phyloP scores from a whole-genome alignment of 2,329 filamentous ascomycete species.

The Fusarium miscanthi region DNA sequence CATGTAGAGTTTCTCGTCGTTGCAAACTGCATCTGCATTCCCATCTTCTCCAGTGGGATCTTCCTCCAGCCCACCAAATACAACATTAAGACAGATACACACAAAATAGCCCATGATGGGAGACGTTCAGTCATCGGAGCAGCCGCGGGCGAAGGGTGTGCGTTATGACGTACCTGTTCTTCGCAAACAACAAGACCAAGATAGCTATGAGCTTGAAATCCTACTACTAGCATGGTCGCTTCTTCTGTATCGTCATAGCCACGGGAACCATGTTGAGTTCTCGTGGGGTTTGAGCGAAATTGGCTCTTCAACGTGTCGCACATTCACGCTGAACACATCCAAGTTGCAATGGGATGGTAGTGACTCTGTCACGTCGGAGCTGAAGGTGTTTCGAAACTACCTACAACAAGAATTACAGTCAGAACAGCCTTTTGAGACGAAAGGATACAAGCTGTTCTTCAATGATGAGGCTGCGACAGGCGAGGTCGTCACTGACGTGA shows the following conservation, averaged over 20 bases:
- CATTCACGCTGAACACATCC: conserved; percentile 39
- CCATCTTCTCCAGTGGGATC: background rate
- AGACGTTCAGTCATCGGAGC: conserved; percentile 12
- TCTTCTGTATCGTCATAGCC: conserved; percentile 41
- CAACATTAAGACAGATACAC: background rate
- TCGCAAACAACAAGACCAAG: conserved; percentile 15
- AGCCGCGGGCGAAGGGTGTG: conserved; percentile 22
- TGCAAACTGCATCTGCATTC: conserved; percentile 18
- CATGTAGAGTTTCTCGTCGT: conserved; percentile 26
- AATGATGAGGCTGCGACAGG: conserved; percentile 38
- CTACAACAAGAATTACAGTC: conserved; percentile 26
- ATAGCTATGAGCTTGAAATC: conserved; percentile 27
- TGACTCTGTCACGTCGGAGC: conserved; percentile 30
- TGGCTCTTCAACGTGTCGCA: conserved; percentile 20
- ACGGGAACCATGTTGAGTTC: conserved; percentile 38
- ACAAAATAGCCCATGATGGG: conserved; percentile 19
- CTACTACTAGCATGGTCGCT: conserved; percentile 41
- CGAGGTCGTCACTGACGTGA: conserved; percentile 18
- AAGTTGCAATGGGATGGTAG: conserved; percentile 35
- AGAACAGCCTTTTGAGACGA: conserved; percentile 1
- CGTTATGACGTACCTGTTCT: conserved; percentile 38
- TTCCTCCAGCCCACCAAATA: background rate
- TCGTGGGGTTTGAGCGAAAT: conserved; percentile 38
- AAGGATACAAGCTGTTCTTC: conserved; percentile 31
- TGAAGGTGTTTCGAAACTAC: conserved; percentile 30